phyloP scores from a whole-genome alignment of 371 early-diverging fungal species.

The Mucor circinelloides region DNA sequence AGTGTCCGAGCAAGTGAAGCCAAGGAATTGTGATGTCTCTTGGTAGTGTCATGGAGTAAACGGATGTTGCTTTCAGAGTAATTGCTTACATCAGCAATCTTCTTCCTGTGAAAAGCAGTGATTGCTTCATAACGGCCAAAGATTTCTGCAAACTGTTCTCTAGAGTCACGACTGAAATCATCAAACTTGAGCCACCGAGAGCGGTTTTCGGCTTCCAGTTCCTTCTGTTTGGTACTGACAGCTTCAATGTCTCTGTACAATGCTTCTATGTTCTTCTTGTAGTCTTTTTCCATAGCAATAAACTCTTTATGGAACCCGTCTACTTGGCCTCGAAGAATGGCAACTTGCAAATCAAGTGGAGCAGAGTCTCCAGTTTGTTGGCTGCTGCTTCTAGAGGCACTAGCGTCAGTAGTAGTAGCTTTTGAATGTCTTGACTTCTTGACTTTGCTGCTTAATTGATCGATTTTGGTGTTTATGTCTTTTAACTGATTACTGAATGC shows the following conservation, averaged over 20 bases:
- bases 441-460: not conserved
- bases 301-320: not conserved
- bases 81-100: not conserved
- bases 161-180: not conserved
- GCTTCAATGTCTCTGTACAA: not conserved
- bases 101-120: not conserved
- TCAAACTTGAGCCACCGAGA: not conserved
- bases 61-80: not conserved
- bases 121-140: not conserved
- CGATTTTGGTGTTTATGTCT: not conserved
- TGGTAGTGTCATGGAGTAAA: not conserved
- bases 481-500: not conserved
- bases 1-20: not conserved
- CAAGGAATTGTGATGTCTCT: not conserved
- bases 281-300: not conserved
- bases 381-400: not conserved
- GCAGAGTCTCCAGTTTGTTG: not conserved
- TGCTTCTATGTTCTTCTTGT: not conserved
- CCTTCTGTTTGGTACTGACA: not conserved
- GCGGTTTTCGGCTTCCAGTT: not conserved
- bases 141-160: not conserved
- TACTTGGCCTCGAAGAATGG: not conserved
- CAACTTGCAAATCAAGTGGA: not conserved
- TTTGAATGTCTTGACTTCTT: not conserved
- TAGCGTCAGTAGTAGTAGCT: not conserved